Percentiles rank a stretch among this genome's conserved stretches.
Conservation (phyloP, 2,329 filamentous ascomycete species). For the Pseudogymnoascus sp. region DNA sequence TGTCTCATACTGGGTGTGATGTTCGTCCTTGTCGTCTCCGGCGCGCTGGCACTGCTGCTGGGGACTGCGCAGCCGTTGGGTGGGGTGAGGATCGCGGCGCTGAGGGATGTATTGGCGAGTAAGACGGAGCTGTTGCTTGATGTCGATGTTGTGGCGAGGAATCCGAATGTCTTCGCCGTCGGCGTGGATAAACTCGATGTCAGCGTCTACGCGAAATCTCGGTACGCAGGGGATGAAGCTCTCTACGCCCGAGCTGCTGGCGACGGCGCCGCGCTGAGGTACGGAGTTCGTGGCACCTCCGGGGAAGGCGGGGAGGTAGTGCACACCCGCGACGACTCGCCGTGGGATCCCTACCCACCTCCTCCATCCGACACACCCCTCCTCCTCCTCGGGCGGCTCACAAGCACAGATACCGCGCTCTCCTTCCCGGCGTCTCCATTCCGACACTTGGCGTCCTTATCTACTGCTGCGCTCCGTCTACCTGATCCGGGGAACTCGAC, state of each 20-base stretch:
- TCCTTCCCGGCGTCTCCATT: slow-evolving; percentile 87
- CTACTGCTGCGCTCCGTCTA: slow-evolving; percentile 77
- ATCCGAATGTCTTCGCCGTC: slow-evolving; percentile 87
- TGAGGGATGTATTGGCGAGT: slow-evolving; percentile 85
- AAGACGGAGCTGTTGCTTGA: slow-evolving; percentile 95
- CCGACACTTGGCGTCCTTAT: slow-evolving; percentile 62
- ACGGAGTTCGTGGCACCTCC: slow-evolving; percentile 2
- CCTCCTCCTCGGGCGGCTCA: slow-evolving; percentile 85
- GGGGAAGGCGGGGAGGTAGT: slow-evolving; percentile 30
- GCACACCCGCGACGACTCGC: slow-evolving; percentile 27
- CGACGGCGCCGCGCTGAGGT: slow-evolving; percentile 39
- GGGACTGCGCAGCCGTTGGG: slow-evolving; percentile 82
- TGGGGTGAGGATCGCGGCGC: slow-evolving; percentile 69
- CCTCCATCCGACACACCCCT: slow-evolving; percentile 59
- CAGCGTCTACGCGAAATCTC: slow-evolving; percentile 90
- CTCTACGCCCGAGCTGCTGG: slow-evolving; percentile 21
- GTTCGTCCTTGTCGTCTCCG: slow-evolving; percentile 73
- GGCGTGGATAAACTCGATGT: slow-evolving; percentile 81
- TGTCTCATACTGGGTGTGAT: slow-evolving; percentile 80
- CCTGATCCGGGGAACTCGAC: slow-evolving; percentile 81
- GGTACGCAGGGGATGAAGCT: slow-evolving; percentile 57
- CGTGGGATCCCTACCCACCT: slow-evolving; percentile 20
- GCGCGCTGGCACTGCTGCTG: slow-evolving; percentile 81
- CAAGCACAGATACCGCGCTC: slow-evolving; percentile 78
- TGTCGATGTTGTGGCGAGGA: slow-evolving; percentile 76